These are phyloP conservation scores for Paralagenidium karlingii DNA, from an alignment of 352 stramenopile species.

Conservation along the genomic window DNA sequence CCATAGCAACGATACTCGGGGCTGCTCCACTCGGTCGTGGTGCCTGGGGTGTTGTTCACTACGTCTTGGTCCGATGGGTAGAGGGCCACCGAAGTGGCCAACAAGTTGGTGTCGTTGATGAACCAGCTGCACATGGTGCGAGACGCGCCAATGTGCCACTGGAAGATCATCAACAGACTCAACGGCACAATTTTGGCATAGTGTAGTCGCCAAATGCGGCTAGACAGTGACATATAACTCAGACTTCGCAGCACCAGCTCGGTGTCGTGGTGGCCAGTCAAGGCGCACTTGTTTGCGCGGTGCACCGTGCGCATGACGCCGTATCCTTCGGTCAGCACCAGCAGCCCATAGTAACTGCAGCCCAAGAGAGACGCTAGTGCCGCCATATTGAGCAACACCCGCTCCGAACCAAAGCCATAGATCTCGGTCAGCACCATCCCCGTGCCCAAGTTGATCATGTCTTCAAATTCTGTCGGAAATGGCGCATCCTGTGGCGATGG, in stretches of 20 bases:
- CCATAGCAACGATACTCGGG: slow-evolving; percentile 1
- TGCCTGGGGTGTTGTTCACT: too few species aligned
- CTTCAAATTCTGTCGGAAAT: too few species aligned
- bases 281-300: background rate
- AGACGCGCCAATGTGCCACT: background rate
- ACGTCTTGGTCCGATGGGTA: too few species aligned
- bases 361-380: slow-evolving; percentile 1
- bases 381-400: slow-evolving; percentile 2
- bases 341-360: background rate
- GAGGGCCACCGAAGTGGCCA: too few species aligned
- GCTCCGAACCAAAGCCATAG: slow-evolving; percentile 3
- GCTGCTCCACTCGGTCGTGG: too few species aligned
- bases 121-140: slow-evolving; percentile 1
- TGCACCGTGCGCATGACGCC: background rate
- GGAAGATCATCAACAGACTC: slow-evolving; percentile 1
- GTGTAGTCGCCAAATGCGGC: background rate
- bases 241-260: background rate
- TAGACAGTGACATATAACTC: background rate
- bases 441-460: background rate
- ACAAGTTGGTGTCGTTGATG: background rate
- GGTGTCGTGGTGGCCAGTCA: background rate
- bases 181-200: background rate
- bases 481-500: background rate
- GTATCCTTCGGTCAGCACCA: background rate
- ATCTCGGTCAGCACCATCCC: slow-evolving; percentile 1